Conservation (phyloP, 331 rosid genomes). For the Quercus tomentella region DNA sequence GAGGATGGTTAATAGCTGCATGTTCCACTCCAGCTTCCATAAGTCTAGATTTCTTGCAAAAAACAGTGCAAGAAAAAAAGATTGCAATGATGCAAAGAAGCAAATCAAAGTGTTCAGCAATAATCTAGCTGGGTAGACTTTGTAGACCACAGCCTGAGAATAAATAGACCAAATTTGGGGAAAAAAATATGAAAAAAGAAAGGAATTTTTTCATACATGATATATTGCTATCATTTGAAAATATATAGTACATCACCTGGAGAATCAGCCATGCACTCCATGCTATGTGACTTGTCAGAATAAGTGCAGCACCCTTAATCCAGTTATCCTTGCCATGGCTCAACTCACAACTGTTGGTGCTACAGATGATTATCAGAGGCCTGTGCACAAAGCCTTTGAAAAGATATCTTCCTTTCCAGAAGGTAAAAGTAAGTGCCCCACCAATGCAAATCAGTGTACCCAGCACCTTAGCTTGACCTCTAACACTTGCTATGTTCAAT, state of each 20-base stretch:
- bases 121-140: slow-evolving; percentile 26
- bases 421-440: slow-evolving; percentile 32
- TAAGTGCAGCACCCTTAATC: slow-evolving; percentile 36
- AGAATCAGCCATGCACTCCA: slow-evolving; percentile 41
- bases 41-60: slow-evolving; percentile 11
- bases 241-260: slow-evolving; percentile 22
- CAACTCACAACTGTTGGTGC: not conserved
- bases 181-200: not conserved
- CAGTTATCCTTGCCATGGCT: slow-evolving; percentile 20
- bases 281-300: slow-evolving; percentile 22
- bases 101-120: slow-evolving; percentile 17
- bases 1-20: slow-evolving; percentile 28
- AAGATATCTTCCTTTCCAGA: slow-evolving; percentile 28
- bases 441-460: slow-evolving; percentile 32
- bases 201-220: not conserved
- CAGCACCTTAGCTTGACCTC: slow-evolving; percentile 27
- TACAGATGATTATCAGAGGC: slow-evolving; percentile 12
- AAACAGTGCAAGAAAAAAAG: slow-evolving; percentile 25
- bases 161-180: not conserved
- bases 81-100: slow-evolving; percentile 33
- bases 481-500: slow-evolving; percentile 16
- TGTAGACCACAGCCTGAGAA: slow-evolving; percentile 23
- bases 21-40: slow-evolving; percentile 39
- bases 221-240: no score
- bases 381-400: slow-evolving; percentile 5